A percentile compares a stretch with the other conserved stretches of the same genome.
Evolutionary conservation across 148 eudicot species (phyloP).

Genomic region (Rhododendron henanense): DNA sequence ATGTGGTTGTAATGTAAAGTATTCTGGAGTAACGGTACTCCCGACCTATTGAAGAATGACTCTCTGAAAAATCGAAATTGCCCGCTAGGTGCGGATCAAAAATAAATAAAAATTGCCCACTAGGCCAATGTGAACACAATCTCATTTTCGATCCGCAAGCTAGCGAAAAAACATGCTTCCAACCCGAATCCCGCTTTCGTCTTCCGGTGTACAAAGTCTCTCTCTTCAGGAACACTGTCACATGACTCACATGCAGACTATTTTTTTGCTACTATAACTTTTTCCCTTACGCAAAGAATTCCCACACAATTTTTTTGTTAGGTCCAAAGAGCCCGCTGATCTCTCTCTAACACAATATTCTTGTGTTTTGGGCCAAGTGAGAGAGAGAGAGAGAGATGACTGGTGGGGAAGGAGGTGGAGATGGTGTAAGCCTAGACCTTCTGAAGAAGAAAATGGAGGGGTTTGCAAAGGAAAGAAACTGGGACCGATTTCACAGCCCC

Average conservation of each 20-base stretch:
- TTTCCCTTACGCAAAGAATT: too few relatives aligned
- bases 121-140: background rate
- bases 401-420: too few relatives aligned
- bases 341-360: too few relatives aligned
- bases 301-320: too few relatives aligned
- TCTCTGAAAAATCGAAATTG: background rate
- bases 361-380: too few relatives aligned
- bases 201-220: too few relatives aligned
- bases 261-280: too few relatives aligned
- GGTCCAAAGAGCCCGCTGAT: too few relatives aligned
- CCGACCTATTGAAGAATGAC: too few relatives aligned
- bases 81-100: background rate
- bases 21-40: too few relatives aligned
- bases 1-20: too few relatives aligned
- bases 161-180: background rate
- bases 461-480: constrained; percentile 63
- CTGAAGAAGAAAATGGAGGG: constrained; percentile 56
- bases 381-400: too few relatives aligned
- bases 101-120: background rate
- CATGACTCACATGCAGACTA: background rate
- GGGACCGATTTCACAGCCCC: constrained; percentile 73
- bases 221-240: background rate
- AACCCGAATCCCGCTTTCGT: background rate
- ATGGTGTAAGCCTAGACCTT: constrained; percentile 42
- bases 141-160: background rate